A percentile compares a stretch with the other conserved stretches of the same genome.
phyloP scores from a whole-genome alignment of 176 grass and related monocot genomes.

The Rhynchospora tenuis region DNA sequence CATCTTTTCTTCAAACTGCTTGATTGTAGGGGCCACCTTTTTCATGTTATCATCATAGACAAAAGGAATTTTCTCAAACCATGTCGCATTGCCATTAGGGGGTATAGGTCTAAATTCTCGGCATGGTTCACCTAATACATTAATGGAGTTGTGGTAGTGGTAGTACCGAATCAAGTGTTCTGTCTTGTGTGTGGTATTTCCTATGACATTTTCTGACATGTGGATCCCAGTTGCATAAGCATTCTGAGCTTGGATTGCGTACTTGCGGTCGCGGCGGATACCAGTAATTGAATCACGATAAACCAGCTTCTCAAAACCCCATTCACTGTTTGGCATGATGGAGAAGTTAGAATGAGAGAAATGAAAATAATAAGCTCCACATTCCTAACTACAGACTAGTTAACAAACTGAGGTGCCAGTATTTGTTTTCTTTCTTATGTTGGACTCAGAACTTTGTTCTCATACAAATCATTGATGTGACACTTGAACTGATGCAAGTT shows the following conservation, averaged over 20 bases:
- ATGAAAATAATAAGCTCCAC: background rate
- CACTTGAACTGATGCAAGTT: background rate
- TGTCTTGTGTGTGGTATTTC: constrained; percentile 92
- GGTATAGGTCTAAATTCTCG: constrained; percentile 55
- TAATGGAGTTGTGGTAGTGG: constrained; percentile 96
- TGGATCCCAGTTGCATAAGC: constrained; percentile 77
- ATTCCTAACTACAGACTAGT: background rate
- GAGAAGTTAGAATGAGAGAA: background rate
- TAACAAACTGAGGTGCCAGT: background rate
- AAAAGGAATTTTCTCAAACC: constrained; percentile 81
- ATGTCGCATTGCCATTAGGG: constrained; percentile 37
- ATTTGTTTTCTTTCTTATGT: constrained; percentile 1
- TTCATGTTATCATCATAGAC: constrained; percentile 79
- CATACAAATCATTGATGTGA: background rate
- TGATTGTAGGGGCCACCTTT: constrained; percentile 26
- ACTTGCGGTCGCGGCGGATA: constrained; percentile 73
- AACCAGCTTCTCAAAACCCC: constrained; percentile 93
- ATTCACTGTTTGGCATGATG: constrained; percentile 38
- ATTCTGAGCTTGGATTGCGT: constrained; percentile 74
- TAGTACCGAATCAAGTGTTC: constrained; percentile 88
- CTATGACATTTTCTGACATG: constrained; percentile 85
- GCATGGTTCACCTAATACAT: constrained; percentile 63
- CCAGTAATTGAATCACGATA: constrained; percentile 75
- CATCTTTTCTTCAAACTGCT: constrained; percentile 37
- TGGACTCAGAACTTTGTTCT: background rate